These are phyloP conservation scores for Eimeria acervulina DNA, from an alignment of 169 alveolate species.

Conservation along the genomic window DNA sequence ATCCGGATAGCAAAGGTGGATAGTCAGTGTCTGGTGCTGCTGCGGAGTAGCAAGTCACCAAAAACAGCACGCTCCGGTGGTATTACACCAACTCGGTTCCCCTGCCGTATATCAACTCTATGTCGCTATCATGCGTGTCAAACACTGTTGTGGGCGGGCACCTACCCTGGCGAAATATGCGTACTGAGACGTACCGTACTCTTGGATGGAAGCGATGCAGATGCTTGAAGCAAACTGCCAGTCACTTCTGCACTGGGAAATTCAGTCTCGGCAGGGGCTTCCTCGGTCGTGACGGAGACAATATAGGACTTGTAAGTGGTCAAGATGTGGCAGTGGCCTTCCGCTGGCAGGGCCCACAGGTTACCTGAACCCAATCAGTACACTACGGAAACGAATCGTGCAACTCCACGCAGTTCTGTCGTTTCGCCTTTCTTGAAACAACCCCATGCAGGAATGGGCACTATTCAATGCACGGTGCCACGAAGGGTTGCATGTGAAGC, in stretches of 20 bases:
- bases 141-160: neutral
- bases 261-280: conserved; percentile 38
- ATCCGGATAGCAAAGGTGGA: conserved; percentile 71
- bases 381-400: neutral
- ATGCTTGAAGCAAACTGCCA: conserved; percentile 13
- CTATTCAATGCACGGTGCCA: neutral
- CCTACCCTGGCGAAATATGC: neutral
- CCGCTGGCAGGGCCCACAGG: conserved; percentile 81
- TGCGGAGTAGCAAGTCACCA: neutral
- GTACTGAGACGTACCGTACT: conserved; percentile 21
- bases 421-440: neutral
- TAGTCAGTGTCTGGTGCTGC: conserved; percentile 65
- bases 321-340: conserved; percentile 62
- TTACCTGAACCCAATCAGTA: conserved; percentile 48
- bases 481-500: neutral
- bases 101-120: neutral
- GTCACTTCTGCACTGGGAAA: neutral
- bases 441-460: neutral
- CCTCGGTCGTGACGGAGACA: conserved; percentile 69
- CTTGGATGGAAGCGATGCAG: conserved; percentile 18
- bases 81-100: neutral
- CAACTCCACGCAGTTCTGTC: neutral
- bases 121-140: neutral
- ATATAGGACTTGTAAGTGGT: conserved; percentile 74
- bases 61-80: neutral